Conservation (phyloP, 2,329 filamentous ascomycete species). For the Fusarium denticulatum region DNA sequence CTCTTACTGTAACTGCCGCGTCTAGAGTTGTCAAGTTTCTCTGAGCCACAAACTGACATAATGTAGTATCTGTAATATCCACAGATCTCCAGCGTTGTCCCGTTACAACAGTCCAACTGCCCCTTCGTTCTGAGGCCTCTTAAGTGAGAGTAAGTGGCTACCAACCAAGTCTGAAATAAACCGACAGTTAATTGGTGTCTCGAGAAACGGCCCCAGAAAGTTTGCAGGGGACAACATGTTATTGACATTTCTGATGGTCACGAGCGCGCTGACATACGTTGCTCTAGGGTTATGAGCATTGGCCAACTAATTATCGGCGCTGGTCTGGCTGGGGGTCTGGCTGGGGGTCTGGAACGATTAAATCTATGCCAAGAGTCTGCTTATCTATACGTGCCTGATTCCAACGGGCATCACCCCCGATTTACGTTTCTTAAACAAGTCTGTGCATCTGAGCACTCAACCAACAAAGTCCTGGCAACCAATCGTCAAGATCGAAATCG, state of each 20-base stretch:
- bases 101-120: accelerated
- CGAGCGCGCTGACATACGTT: accelerated
- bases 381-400: not conserved
- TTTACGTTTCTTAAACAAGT: not conserved
- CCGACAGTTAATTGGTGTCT: too few relatives aligned
- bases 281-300: accelerated
- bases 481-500: not conserved
- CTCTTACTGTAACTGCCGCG: accelerated
- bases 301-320: not conserved
- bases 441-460: not conserved
- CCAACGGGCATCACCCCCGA: not conserved
- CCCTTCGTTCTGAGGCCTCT: not conserved
- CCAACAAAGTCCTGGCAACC: accelerated
- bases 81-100: too few relatives aligned
- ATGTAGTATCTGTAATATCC: too few relatives aligned
- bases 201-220: too few relatives aligned
- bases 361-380: not conserved
- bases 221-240: too few relatives aligned
- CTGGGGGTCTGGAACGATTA: not conserved
- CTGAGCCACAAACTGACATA: not conserved
- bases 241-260: accelerated
- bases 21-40: too few relatives aligned
- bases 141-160: not conserved
- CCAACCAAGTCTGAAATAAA: too few relatives aligned
- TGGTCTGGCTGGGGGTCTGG: accelerated